Evolutionary conservation across 2,329 filamentous ascomycete genomes (phyloP).

Genomic region (Botrytis sinoallii): DNA sequence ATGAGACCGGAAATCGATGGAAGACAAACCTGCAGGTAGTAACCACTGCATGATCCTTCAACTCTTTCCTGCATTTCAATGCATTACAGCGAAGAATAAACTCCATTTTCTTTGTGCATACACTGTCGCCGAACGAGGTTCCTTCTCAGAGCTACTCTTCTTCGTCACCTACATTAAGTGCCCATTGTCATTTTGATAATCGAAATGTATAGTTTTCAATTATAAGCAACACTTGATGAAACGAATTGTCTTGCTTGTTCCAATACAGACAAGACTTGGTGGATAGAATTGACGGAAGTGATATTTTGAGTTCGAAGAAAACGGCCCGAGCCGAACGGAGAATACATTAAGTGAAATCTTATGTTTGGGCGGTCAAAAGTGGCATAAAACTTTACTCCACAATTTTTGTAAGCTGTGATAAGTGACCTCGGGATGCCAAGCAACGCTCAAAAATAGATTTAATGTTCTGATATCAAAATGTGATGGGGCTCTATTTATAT

Average conservation of each 20-base stretch:
- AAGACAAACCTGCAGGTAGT: slow-evolving; percentile 76
- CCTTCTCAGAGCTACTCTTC: neutral
- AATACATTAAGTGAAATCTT: neutral
- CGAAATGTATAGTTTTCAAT: neutral
- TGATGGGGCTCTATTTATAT: neutral
- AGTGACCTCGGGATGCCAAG: neutral
- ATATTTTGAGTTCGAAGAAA: neutral
- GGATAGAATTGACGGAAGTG: neutral
- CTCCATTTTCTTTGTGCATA: slow-evolving; percentile 58
- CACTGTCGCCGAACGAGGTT: neutral
- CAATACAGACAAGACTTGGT: neutral
- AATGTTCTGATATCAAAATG: neutral
- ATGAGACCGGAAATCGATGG: neutral
- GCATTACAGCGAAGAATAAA: slow-evolving; percentile 74
- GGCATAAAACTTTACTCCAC: neutral
- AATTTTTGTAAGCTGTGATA: neutral
- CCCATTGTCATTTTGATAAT: neutral
- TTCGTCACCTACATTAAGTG: neutral
- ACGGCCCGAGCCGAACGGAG: neutral
- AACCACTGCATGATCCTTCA: slow-evolving; percentile 72
- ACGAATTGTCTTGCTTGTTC: neutral
- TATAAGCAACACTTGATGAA: neutral
- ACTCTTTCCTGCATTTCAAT: slow-evolving; percentile 67
- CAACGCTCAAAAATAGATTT: neutral
- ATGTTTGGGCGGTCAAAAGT: neutral